Evolutionary conservation across 306 rosid species (phyloP), one percentile per base, ranked within the genome.

Genomic region (Begonia loranthoides): DNA sequence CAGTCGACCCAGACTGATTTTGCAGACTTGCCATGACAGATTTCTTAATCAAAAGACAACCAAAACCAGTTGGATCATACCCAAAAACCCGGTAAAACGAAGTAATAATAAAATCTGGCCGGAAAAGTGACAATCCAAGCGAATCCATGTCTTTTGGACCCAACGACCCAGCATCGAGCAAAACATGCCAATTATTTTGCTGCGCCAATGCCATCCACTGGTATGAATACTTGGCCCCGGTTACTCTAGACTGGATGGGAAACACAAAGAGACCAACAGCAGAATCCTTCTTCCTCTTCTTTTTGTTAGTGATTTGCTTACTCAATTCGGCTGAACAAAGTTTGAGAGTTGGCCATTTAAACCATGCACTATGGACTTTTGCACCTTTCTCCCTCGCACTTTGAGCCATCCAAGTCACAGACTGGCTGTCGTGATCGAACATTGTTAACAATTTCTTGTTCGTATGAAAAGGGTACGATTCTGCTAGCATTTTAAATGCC

Each of bases 81-180:
- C 97, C 97, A 33, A 90, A 90, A 28, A 90, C 95, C 70, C 97
- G 71, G 84, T 90, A 90, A 76, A 90, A 90, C 10, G 97, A 90
- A 0, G 97, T 90, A 45, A 85, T 67, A 49, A 90, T 82, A 52
- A 90, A 90, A 80, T 90, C 97, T 13, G 97, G 97, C 60, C 97
- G 70, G 73, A 90, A 90, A 19, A 90, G 70, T 10, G 97, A 90
- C 75, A 90, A 61, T 44, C 97, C 97, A 50, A 90, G 95, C 0
- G 97, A 90, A 67, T 90, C 97, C 97, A 90, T 90, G 64, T 90
- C 97, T 75, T 90, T 90, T 16, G 97, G 97, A 49, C 97, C 97
- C 72, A 90, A 65, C 3, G 97, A 90, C 5, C 97, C 97, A 11
- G 97, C 97, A 68, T 90, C 97, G 50, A 90, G 87, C 66, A 82